Base-by-base conservation (phyloP, 495 filamentous ascomycete genomes). In the Podospora didyma region DNA sequence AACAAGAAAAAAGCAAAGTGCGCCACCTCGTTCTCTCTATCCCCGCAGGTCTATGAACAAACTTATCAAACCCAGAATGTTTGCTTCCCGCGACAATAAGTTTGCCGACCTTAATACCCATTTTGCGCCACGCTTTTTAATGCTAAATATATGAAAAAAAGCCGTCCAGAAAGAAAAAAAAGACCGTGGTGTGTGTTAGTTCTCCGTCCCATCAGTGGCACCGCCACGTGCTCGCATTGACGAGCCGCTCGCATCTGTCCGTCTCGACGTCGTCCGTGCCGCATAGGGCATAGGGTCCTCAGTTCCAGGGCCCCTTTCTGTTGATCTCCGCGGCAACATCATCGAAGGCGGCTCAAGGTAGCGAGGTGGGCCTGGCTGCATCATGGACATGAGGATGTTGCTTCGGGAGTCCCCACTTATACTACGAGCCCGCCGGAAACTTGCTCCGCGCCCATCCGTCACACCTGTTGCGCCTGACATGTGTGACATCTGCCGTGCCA, bases 401-500 rank as follows among this genome's bases (percentile, higher is more conserved):
- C 62, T 44, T 2, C 42, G 63, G 23, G 54, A 63, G 24, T 75
- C 70, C 26, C 67, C 52, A 53, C 60, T 69, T 10, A 60, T 20
- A 39, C 61, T 61, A 17, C 39, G 31, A 65, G 59, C 16, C 56
- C 49, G 19, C 50, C 35, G 44, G 62, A 64, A 14, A 60, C 22
- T 6, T 54, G 54, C 58, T 42, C 46, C 50, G 23, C 63, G 28
- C 21, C 47, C 39, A 14, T 42, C 39, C 1, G 39, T 9, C 10
- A 22, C 45, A 5, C 45, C 45, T 12, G 68, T 63, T 21, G 22
- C 17, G 11, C 45, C 45, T 7, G 68, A 61, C 21, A 80, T 61
- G 57, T 74, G 82, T 0, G 86, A 85, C 11, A 71, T 60, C 22
- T 81, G 78, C 24, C 83, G 75, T 31, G 81, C 75, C 66, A 85